Base-by-base conservation (phyloP, 2,329 filamentous ascomycete genomes). In the Ophiocordyceps camponoti-saundersi region DNA sequence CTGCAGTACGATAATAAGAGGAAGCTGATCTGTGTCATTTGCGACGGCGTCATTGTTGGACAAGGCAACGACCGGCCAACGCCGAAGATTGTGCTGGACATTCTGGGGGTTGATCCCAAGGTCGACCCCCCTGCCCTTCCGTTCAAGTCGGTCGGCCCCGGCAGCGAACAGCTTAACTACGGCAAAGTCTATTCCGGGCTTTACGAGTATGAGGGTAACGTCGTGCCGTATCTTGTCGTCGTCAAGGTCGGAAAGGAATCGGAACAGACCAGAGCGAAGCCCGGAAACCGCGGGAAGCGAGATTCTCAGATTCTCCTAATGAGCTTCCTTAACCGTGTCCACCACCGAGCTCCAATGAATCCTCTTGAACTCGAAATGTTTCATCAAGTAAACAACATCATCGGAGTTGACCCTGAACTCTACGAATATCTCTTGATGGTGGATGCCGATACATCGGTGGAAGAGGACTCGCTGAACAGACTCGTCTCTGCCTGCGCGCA, bases 1-100 rank as follows among this genome's bases (percentile, higher is more conserved):
- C 95, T 95, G 88, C 81, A 80, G 54, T 98, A 98, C 60, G 92
- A 98, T 58, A 90, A 98, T 61, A 98, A 98, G 70, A 85, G 92
- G 59, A 98, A 98, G 70, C 74, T 98, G 13, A 71, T 98, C 23
- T 79, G 95, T 53, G 74, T 98, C 51, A 73, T 98, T 52, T 98
- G 92, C 58, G 92, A 98, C 59, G 92, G 92, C 66, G 96, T 98
- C 90, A 98, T 98, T 70, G 93, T 98, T 53, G 92, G 92, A 57
- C 89, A 95, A 67, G 92, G 92, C 59, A 98, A 98, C 65, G 92
- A 98, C 62, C 79, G 88, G 50, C 87, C 92, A 7, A 98, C 92
- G 1, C 92, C 92, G 41, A 80, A 89, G 51, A 98, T 98, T 54
- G 89, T 98, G 23, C 74, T 98, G 46, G 92, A 98, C 58, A 98